A percentile compares a stretch with the other conserved stretches of the same genome.
phyloP scores from a whole-genome alignment of 768 basidiomycete species.

The Lactarius deliciosus region DNA sequence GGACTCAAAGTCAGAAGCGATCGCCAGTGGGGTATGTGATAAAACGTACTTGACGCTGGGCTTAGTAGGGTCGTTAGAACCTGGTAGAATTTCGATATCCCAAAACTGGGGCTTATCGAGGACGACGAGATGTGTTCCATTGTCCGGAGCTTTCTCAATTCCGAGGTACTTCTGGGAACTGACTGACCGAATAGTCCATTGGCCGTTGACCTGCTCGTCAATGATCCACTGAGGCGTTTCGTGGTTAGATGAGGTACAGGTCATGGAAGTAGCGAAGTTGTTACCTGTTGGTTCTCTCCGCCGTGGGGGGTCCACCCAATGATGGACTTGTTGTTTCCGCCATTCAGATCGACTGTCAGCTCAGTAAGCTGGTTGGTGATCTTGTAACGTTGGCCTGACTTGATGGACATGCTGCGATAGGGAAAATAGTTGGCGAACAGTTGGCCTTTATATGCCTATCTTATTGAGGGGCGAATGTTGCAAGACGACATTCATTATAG shows the following conservation, averaged over 20 bases:
- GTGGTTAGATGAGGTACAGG: neutral
- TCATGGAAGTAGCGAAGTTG: neutral
- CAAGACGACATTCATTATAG: no score
- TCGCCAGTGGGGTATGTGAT: neutral
- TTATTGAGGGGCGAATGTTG: no score
- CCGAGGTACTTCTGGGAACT: neutral
- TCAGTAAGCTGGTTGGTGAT: neutral
- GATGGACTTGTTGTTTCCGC: neutral
- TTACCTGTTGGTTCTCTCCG: neutral
- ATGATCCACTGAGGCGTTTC: neutral
- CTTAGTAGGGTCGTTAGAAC: neutral
- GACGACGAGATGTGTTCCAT: neutral
- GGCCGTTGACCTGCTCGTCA: neutral
- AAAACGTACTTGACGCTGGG: neutral
- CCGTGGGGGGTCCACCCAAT: neutral
- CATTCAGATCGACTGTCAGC: neutral
- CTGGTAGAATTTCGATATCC: neutral
- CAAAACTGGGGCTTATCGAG: neutral
- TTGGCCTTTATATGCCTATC: no score
- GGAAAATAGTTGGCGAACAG: neutral
- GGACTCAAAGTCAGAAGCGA: neutral
- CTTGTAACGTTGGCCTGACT: neutral
- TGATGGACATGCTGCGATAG: neutral
- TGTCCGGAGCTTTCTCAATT: neutral
- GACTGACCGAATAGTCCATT: neutral